Evolutionary conservation across 257 asterid species (phyloP).

Genomic region (Nemophila menziesii): DNA sequence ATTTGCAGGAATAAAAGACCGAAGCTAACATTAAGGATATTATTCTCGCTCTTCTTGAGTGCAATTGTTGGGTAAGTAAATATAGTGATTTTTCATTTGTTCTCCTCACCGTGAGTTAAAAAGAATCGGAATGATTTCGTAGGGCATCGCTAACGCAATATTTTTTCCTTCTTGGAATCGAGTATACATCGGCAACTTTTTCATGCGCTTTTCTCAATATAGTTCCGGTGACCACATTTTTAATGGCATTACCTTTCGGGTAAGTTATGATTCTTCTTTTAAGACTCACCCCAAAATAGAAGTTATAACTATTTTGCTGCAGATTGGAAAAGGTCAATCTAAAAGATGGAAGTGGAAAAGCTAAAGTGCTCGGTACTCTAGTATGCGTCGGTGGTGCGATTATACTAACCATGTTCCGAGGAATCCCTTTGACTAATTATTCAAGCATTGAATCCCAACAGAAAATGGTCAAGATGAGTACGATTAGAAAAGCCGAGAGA

Average conservation of each 20-base stretch:
- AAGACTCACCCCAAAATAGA: not conserved
- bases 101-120: not conserved
- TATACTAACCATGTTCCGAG: constrained; percentile 33
- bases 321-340: constrained; percentile 44
- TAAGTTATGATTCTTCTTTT: constrained; percentile 4
- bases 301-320: constrained; percentile 2
- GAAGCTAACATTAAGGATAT: constrained; percentile 39
- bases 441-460: constrained; percentile 10
- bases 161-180: constrained; percentile 60
- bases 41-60: constrained; percentile 46
- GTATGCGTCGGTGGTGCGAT: constrained; percentile 60
- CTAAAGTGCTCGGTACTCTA: constrained; percentile 45
- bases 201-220: constrained; percentile 61
- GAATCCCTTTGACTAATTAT: constrained; percentile 41
- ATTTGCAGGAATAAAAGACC: constrained; percentile 63
- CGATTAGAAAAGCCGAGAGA: constrained; percentile 12
- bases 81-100: not conserved
- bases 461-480: constrained; percentile 4
- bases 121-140: not conserved
- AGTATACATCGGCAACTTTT: constrained; percentile 68
- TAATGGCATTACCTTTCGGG: constrained; percentile 70
- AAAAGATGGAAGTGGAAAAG: constrained; percentile 38
- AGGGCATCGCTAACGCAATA: constrained; percentile 68
- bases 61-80: constrained; percentile 56
- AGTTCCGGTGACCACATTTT: constrained; percentile 50